Evolutionary conservation across 768 basidiomycete genomes (phyloP).

Genomic region (Trametes meyenii): DNA sequence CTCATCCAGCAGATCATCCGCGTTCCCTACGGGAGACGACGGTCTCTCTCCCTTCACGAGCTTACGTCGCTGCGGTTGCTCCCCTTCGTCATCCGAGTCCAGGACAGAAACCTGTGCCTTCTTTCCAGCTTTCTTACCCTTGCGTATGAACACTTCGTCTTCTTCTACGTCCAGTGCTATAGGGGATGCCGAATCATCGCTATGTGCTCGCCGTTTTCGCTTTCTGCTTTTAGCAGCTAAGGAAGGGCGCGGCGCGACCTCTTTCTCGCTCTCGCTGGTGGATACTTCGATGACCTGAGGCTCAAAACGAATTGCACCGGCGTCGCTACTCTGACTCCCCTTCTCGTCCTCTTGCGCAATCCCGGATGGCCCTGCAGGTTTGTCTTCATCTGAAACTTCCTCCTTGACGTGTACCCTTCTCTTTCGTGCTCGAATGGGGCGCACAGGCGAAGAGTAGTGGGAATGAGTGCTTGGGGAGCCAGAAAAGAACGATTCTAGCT

Average conservation of each 20-base stretch:
- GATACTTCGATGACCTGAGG: conserved; percentile 30
- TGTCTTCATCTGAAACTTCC: neutral
- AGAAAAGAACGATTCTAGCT: conserved; percentile 41
- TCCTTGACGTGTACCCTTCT: neutral
- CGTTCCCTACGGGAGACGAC: conserved; percentile 43
- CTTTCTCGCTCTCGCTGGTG: conserved; percentile 29
- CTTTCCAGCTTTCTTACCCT: conserved; percentile 27
- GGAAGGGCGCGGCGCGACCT: conserved; percentile 29
- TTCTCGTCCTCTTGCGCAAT: conserved; percentile 17
- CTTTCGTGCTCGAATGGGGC: neutral
- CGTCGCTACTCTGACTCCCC: conserved; percentile 44
- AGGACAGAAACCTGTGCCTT: conserved; percentile 11
- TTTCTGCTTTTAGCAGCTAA: conserved; percentile 20
- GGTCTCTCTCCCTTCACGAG: conserved; percentile 47
- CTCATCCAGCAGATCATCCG: conserved; percentile 49
- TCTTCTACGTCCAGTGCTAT: conserved; percentile 1
- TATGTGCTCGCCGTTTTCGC: conserved; percentile 22
- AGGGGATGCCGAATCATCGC: conserved; percentile 18
- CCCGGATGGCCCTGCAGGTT: neutral
- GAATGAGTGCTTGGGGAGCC: conserved; percentile 24
- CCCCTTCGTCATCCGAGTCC: conserved; percentile 42
- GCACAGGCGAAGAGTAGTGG: conserved; percentile 3
- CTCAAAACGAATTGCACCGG: conserved; percentile 56
- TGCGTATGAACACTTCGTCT: conserved; percentile 22
- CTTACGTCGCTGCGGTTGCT: conserved; percentile 41